Evolutionary conservation across 768 basidiomycete species (phyloP), one percentile per base, ranked within the genome.

Genomic region (Hygrophoropsis aurantiaca): DNA sequence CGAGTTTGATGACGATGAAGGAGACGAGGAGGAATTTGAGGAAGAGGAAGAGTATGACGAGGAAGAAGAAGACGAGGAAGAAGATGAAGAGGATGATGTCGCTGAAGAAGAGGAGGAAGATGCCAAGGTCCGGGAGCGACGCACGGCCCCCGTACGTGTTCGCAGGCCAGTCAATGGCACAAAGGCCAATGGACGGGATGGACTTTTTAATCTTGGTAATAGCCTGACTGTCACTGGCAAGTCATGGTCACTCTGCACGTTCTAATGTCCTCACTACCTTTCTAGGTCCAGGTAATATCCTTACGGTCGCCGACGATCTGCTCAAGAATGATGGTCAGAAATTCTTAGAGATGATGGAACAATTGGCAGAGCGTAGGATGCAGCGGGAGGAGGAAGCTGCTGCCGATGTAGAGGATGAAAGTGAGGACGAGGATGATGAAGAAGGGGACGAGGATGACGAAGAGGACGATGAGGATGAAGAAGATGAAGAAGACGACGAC

Each of bases 341-440:
- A 74, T 99, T 99, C 73, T 73, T 99, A 58, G 97, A 99, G 74
- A 99, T 99, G 97, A 99, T 99, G 97, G 97, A 98, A 66, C 93
- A 95, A 68, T 80, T 99, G 16, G 94, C 95, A 0, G 93, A 97
- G 61, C 81, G 92, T 41, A 81, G 95, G 37, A 91, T 95, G 80
- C 86, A 90, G 57, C 80, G 94, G 4, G 94, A 97, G 61, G 88
- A 94, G 57, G 75, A 79, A 60, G 77, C 73, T 25, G 78, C 74
- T 15, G 75, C 79, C 0, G 83, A 81, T 27, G 80, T 79, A 0
- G 85, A 82, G 21, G 78, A 78, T 18, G 82, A 79, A 27, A 80
- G 81, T 5, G 81, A 80, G 3, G 79, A 80, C 1, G 80, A 79
- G 0, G 83, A 82, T 1, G 82, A 81, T 0, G 79, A 73, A 0